Percentiles rank a stretch among this genome's conserved stretches.
phyloP scores from a whole-genome alignment of 257 asterid species.

The Scutellaria galericulata region DNA sequence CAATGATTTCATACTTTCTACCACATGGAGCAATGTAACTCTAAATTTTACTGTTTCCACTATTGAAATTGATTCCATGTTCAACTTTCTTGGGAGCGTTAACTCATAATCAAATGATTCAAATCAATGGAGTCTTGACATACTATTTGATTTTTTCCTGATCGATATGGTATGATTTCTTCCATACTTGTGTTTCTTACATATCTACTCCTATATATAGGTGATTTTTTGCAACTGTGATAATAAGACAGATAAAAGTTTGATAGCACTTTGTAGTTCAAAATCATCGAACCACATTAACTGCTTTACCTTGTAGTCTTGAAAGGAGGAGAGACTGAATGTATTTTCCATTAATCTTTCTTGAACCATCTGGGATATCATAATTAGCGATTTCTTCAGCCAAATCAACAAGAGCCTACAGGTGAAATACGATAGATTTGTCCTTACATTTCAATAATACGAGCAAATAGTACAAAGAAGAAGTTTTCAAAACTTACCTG shows the following conservation, averaged over 20 bases:
- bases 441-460: constrained; percentile 11
- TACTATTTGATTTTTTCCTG: background rate
- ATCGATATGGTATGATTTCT: background rate
- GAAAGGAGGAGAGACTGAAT: constrained; percentile 81
- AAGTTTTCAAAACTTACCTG: constrained; percentile 53
- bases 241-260: background rate
- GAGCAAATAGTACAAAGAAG: constrained; percentile 22
- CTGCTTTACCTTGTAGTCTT: constrained; percentile 64
- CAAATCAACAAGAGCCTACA: constrained; percentile 75
- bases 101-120: background rate
- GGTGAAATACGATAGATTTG: background rate
- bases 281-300: background rate
- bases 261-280: background rate
- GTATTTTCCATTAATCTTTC: constrained; percentile 84
- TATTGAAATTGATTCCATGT: background rate
- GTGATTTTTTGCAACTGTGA: background rate
- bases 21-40: background rate
- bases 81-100: background rate
- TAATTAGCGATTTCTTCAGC: constrained; percentile 73
- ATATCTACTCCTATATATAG: background rate
- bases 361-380: constrained; percentile 72
- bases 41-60: background rate
- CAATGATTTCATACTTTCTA: background rate
- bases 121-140: background rate
- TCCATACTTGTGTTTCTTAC: background rate